Conservation (phyloP, 257 asterid genomes). For the Galeopsis tetrahit region DNA sequence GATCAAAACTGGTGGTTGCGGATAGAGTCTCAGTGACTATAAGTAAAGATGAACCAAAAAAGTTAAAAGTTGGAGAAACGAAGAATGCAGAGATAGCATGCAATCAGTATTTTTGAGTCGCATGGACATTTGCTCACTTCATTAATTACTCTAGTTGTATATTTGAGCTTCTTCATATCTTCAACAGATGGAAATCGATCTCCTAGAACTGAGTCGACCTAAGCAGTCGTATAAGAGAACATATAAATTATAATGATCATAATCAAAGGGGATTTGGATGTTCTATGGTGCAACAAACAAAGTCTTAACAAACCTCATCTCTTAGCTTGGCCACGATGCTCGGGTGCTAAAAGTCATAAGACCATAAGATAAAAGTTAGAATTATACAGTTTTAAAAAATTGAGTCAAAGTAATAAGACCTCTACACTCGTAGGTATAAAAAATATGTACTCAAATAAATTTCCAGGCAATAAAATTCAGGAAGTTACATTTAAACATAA, state of each 20-base stretch:
- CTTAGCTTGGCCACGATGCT: constrained; percentile 88
- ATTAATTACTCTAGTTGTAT: constrained; percentile 88
- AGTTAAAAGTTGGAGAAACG: constrained; percentile 24
- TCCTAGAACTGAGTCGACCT: constrained; percentile 93
- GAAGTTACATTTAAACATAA: neutral
- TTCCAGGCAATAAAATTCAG: neutral
- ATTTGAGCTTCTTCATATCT: constrained; percentile 93
- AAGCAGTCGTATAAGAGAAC: constrained; percentile 34
- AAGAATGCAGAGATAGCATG: constrained; percentile 21
- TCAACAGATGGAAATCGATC: constrained; percentile 90
- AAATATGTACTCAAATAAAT: neutral
- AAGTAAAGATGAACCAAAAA: constrained; percentile 18
- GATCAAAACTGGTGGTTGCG: constrained; percentile 96
- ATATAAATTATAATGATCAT: constrained; percentile 25
- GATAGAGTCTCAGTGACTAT: constrained; percentile 96
- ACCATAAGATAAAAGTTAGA: constrained; percentile 28
- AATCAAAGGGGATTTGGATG: constrained; percentile 19
- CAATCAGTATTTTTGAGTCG: constrained; percentile 13
- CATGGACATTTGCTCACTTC: constrained; percentile 63
- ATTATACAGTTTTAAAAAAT: neutral
- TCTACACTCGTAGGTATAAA: neutral
- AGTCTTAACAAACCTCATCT: constrained; percentile 67
- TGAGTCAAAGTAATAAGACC: constrained; percentile 4
- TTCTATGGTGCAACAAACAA: neutral
- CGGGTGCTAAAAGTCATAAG: constrained; percentile 70